These are phyloP conservation scores for Wallacemonas sp. DNA, from an alignment of 208 protist species.

Conservation along the genomic window DNA sequence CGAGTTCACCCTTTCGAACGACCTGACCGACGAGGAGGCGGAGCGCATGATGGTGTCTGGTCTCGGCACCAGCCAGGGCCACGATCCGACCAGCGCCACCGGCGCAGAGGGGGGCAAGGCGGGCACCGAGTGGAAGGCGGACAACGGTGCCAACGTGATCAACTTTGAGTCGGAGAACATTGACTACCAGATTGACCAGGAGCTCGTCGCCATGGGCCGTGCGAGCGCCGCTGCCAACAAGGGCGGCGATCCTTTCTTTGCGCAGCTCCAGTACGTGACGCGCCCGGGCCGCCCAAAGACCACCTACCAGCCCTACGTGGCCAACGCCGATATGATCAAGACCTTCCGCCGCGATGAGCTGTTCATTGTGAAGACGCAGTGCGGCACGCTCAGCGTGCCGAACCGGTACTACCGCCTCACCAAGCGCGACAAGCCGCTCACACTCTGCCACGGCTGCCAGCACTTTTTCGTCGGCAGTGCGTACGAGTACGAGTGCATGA, in stretches of 20 bases:
- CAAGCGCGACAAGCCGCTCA: constrained; percentile 71
- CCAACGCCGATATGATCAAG: constrained; percentile 75
- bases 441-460: constrained; percentile 90
- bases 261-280: constrained; percentile 83
- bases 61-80: constrained; percentile 28
- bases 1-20: constrained; percentile 90
- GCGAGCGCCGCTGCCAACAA: constrained; percentile 64
- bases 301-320: constrained; percentile 86
- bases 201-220: constrained; percentile 79
- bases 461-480: constrained; percentile 93
- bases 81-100: constrained; percentile 1
- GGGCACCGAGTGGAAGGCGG: constrained; percentile 61
- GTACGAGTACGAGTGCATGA: constrained; percentile 91
- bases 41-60: constrained; percentile 78
- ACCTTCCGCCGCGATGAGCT: constrained; percentile 87
- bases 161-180: constrained; percentile 90
- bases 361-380: constrained; percentile 79
- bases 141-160: constrained; percentile 81
- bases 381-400: constrained; percentile 61
- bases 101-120: constrained; percentile 3
- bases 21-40: constrained; percentile 87
- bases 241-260: constrained; percentile 86
- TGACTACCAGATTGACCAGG: constrained; percentile 84
- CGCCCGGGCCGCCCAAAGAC: constrained; percentile 64
- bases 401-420: constrained; percentile 93